These are phyloP conservation scores for Gillenia trifoliata DNA, from an alignment of 306 rosid species.

Conservation along the genomic window DNA sequence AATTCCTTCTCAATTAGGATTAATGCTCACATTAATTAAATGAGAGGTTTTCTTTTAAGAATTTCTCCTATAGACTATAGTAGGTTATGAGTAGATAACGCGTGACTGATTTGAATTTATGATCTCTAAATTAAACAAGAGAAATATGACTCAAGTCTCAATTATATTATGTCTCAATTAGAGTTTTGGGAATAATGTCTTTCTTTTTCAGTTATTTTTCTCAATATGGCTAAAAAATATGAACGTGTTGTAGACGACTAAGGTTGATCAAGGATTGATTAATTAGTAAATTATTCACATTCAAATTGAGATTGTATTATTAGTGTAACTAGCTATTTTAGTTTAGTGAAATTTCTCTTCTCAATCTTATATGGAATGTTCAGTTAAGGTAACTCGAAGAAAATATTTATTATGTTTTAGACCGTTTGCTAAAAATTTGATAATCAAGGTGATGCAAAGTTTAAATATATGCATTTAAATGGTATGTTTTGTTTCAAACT, in stretches of 20 bases:
- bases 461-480: too few species aligned
- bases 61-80: too few species aligned
- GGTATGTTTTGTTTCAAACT: too few species aligned
- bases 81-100: too few species aligned
- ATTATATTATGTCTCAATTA: background rate
- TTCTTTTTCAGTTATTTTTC: background rate
- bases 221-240: too few species aligned
- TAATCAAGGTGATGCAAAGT: accelerated
- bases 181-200: background rate
- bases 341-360: background rate
- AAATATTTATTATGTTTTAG: too few species aligned
- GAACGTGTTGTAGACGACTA: too few species aligned
- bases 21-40: too few species aligned
- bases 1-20: background rate
- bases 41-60: background rate
- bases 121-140: background rate
- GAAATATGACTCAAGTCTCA: background rate
- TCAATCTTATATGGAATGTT: background rate
- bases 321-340: background rate
- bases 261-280: too few species aligned
- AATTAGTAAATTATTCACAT: background rate
- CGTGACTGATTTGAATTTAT: background rate
- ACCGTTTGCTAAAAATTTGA: too few species aligned
- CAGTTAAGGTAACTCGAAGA: too few species aligned
- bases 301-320: background rate